A percentile compares a stretch with the other conserved stretches of the same genome.
phyloP scores from a whole-genome alignment of 2,329 filamentous ascomycete species.

The Whalleya microplaca region DNA sequence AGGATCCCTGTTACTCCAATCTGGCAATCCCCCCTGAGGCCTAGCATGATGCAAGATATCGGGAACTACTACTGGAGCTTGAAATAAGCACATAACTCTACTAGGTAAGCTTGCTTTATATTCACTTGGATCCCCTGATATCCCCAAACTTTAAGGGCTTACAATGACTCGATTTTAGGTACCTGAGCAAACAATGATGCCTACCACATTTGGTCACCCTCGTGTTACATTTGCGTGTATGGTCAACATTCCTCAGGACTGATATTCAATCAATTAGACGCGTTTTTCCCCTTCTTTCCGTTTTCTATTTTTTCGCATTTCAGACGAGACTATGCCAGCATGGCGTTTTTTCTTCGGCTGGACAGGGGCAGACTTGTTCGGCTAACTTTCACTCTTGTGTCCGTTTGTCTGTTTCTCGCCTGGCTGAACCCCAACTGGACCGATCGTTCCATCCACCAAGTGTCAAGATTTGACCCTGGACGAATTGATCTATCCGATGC shows the following conservation, averaged over 20 bases:
- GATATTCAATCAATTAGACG: neutral
- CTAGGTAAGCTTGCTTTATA: neutral
- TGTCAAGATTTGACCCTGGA: conserved; percentile 27
- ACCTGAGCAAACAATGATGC: neutral
- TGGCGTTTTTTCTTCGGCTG: conserved; percentile 23
- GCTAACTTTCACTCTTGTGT: conserved; percentile 16
- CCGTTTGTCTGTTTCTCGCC: conserved; percentile 28
- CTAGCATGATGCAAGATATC: neutral
- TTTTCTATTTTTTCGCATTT: too few species aligned
- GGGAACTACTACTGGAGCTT: too few species aligned
- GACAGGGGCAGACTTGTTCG: conserved; percentile 28
- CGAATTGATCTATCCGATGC: conserved; percentile 27
- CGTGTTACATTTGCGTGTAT: neutral
- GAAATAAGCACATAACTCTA: too few species aligned
- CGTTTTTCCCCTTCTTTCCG: neutral
- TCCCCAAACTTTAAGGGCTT: too few species aligned
- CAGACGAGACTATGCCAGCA: conserved; percentile 2
- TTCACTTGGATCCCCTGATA: neutral
- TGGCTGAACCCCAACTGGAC: conserved; percentile 38
- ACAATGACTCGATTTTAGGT: too few species aligned
- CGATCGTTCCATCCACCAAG: conserved; percentile 33
- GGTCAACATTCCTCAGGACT: neutral
- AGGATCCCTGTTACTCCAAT: too few species aligned
- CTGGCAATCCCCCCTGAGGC: too few species aligned
- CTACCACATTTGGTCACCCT: neutral